Percentiles rank a stretch among this genome's conserved stretches.
phyloP scores from a whole-genome alignment of 2,329 filamentous ascomycete species.

The Penicillium sp. region DNA sequence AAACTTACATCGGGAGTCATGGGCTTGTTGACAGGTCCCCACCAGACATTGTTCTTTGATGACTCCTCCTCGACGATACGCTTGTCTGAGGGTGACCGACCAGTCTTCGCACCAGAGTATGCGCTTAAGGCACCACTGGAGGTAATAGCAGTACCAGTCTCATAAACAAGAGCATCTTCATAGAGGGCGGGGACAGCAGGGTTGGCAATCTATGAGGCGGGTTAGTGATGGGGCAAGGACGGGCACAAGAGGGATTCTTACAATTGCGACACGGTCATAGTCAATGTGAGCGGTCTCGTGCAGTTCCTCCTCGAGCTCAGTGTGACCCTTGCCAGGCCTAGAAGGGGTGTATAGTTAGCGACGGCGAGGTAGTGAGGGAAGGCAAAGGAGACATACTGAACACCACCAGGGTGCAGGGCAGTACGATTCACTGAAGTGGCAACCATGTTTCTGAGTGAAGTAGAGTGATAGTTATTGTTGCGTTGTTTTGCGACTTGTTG shows the following conservation, averaged over 20 bases:
- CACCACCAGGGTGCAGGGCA: slow-evolving; percentile 81
- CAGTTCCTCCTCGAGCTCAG: slow-evolving; percentile 94
- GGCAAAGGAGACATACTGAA: slow-evolving; percentile 61
- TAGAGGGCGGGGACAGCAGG: slow-evolving; percentile 92
- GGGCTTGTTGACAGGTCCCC: slow-evolving; percentile 98
- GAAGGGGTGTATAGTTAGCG: slow-evolving; percentile 13
- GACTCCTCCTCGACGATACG: slow-evolving; percentile 86
- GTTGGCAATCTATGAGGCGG: slow-evolving; percentile 62
- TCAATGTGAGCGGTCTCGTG: slow-evolving; percentile 98
- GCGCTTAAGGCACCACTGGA: slow-evolving; percentile 91
- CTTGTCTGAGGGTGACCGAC: slow-evolving; percentile 94
- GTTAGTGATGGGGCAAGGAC: slow-evolving; percentile 2
- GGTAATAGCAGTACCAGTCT: slow-evolving; percentile 95
- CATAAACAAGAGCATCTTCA: slow-evolving; percentile 98
- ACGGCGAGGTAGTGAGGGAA: slow-evolving; percentile 13
- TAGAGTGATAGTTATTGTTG: slow-evolving; percentile 55
- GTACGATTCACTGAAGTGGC: slow-evolving; percentile 76
- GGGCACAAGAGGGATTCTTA: slow-evolving; percentile 46
- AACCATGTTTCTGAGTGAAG: slow-evolving; percentile 50
- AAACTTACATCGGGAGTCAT: slow-evolving; percentile 89
- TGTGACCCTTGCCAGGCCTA: slow-evolving; percentile 81
- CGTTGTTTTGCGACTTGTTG: slow-evolving; percentile 56
- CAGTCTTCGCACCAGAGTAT: slow-evolving; percentile 97
- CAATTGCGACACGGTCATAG: slow-evolving; percentile 97
- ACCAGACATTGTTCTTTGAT: slow-evolving; percentile 93